Base-by-base conservation (phyloP, 345 rosid species). In the Heritiera fomes region DNA sequence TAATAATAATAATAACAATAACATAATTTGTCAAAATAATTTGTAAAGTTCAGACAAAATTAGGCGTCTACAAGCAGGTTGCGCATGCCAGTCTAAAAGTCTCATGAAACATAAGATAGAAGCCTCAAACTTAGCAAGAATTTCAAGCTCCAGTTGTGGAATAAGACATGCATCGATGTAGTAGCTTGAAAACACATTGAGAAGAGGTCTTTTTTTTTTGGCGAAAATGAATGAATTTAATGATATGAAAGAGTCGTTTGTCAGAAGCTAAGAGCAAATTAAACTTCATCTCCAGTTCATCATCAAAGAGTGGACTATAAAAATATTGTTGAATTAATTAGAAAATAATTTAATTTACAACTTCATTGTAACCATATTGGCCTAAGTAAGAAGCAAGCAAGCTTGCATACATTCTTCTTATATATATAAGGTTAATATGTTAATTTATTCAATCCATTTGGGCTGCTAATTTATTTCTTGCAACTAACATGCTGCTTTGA, bases 401-500 rank as follows among this genome's bases (percentile, higher is more conserved):
- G 58, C 7, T 50, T 12, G 53, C 58, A 53, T 11, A 12, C 6
- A 13, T 32, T 30, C 18, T 62, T 43, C 45, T 43, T 43, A 43
- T 43, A 43, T 8, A 59, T 20, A 14, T 4, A 13, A 3, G 5
- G 56, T 13, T 59, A 59, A 59, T 34, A 34, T 3, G 38, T 59
- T 59, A n/a, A 59, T 59, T 20, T 20, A 59, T 59, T 59, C 12
- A 23, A 23, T 14, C 34, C 34, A 20, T 1, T 58, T 10, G 65
- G 80, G 70, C 83, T 82, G 84, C 78, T 82, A 83, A 61, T 34
- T 23, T 23, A 23, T 23, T 34, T 1, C 77, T 78, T 72, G 84
- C 82, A 77, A 75, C 71, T 59, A 79, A 77, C 83, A 73, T 77
- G 78, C 64, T 86, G n/a, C 76, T 47, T 81, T 83, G 87, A 84